Evolutionary conservation across 495 filamentous ascomycete species (phyloP).

Genomic region (Pyrenula aspistea): DNA sequence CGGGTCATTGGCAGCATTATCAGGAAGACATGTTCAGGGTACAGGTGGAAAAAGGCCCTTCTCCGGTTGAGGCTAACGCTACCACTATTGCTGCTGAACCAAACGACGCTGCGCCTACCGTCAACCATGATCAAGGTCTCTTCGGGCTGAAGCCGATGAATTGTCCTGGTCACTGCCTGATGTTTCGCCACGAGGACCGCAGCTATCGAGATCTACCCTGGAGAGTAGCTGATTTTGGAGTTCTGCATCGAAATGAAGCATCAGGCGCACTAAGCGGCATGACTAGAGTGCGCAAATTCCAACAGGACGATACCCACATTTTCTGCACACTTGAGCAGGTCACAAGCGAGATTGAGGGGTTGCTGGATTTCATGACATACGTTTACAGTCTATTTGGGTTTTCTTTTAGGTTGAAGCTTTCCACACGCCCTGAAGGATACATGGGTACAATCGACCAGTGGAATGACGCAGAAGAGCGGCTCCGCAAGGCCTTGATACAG

Average conservation of each 20-base stretch:
- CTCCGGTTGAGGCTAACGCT: not conserved
- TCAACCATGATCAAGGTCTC: not conserved
- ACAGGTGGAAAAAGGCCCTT: conserved; percentile 46
- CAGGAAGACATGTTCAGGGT: conserved; percentile 94
- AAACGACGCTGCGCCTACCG: conserved; percentile 28
- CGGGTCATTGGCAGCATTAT: conserved; percentile 93
- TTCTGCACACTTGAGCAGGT: conserved; percentile 80
- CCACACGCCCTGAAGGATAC: conserved; percentile 85
- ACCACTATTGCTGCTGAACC: conserved; percentile 39
- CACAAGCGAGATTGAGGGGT: conserved; percentile 64
- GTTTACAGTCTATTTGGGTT: conserved; percentile 90
- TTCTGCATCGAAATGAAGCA: conserved; percentile 88
- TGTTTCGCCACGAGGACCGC: conserved; percentile 66
- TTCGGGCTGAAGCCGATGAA: conserved; percentile 96
- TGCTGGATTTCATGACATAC: conserved; percentile 76
- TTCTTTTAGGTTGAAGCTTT: conserved; percentile 91
- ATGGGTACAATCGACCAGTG: conserved; percentile 80
- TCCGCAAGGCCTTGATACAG: conserved; percentile 64
- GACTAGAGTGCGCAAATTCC: conserved; percentile 83
- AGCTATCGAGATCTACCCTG: conserved; percentile 84
- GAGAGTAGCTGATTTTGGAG: conserved; percentile 88
- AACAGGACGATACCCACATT: conserved; percentile 93
- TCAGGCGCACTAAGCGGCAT: conserved; percentile 84
- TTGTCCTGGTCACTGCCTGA: conserved; percentile 76
- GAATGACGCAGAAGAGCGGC: conserved; percentile 70